These are phyloP conservation scores for Fusarium buharicum DNA, from an alignment of 2,329 filamentous ascomycete species.

Conservation along the genomic window DNA sequence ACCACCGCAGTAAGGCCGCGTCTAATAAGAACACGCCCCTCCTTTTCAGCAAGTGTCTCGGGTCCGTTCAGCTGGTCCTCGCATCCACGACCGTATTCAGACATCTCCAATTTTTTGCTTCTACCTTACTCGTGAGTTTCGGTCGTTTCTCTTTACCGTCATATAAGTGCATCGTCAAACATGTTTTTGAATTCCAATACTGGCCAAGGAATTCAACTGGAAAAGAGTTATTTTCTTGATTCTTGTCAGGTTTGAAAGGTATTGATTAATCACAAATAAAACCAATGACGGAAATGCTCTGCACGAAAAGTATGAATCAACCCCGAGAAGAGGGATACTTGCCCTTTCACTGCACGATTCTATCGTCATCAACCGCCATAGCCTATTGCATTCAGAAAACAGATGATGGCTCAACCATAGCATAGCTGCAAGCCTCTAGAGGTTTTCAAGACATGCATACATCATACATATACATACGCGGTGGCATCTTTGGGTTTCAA, in stretches of 20 bases:
- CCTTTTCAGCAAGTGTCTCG: constrained; percentile 7
- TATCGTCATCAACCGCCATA: constrained; percentile 11
- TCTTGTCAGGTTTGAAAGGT: not conserved
- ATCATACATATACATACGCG: not conserved
- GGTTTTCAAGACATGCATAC: constrained; percentile 7
- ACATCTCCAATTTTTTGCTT: constrained; percentile 28
- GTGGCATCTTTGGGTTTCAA: constrained; percentile 10
- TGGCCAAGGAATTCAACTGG: not conserved
- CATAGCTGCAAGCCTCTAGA: constrained; percentile 3
- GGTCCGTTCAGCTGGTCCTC: constrained; percentile 30
- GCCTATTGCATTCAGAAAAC: constrained; percentile 5
- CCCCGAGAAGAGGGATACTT: constrained; percentile 7
- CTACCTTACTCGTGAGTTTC: constrained; percentile 29
- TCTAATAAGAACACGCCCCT: constrained; percentile 37
- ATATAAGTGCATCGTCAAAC: constrained; percentile 11
- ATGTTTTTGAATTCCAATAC: not conserved
- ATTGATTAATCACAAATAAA: not conserved
- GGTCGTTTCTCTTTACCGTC: constrained; percentile 9
- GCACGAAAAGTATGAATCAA: constrained; percentile 2
- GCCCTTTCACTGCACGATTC: not conserved
- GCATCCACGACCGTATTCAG: constrained; percentile 30
- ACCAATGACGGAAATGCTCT: constrained; percentile 1
- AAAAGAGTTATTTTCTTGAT: not conserved
- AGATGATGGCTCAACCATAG: not conserved
- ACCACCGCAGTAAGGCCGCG: constrained; percentile 47